phyloP scores from a whole-genome alignment of 139 green algal species.

The Edaphochlamys debaryana region DNA sequence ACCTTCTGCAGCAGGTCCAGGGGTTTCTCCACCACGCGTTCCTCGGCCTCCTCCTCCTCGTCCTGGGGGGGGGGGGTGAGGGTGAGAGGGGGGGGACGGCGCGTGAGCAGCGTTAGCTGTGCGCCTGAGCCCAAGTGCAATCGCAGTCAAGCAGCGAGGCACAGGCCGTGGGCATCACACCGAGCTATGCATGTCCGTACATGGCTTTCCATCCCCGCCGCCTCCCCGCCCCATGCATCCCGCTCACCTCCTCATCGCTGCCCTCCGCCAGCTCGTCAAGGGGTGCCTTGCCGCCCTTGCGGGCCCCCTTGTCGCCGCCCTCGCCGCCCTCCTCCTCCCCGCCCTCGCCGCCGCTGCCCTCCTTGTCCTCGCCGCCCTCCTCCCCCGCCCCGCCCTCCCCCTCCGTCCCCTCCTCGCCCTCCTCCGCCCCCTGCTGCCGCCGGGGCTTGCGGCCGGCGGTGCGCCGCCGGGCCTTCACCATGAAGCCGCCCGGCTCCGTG shows the following conservation, averaged over 20 bases:
- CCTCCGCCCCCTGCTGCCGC: neutral
- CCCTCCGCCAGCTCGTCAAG: constrained; percentile 40
- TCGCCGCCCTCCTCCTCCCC: constrained; percentile 16
- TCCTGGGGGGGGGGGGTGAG: no score
- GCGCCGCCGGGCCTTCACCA: constrained; percentile 32
- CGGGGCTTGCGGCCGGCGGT: constrained; percentile 14
- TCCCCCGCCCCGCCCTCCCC: constrained; percentile 21
- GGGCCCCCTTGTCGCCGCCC: neutral
- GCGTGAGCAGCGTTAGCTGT: no score
- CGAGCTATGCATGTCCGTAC: no score
- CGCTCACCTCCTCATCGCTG: neutral
- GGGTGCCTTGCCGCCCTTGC: neutral
- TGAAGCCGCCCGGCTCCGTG: constrained; percentile 48
- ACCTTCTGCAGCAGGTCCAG: constrained; percentile 61
- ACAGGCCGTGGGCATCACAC: no score
- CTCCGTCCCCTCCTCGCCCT: neutral
- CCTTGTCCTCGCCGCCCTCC: constrained; percentile 19
- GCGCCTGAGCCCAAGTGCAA: no score
- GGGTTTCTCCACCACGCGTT: constrained; percentile 42
- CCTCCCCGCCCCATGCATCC: constrained; percentile 1
- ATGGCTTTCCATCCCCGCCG: no score
- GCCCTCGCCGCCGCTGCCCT: constrained; percentile 16
- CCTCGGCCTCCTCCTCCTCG: neutral
- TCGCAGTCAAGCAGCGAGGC: no score
- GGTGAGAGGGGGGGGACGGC: no score